Percentiles rank a stretch among this genome's conserved stretches.
These are phyloP conservation scores for Moelleriella libera DNA, from an alignment of 2,329 filamentous ascomycete genomes.

Conservation along the genomic window DNA sequence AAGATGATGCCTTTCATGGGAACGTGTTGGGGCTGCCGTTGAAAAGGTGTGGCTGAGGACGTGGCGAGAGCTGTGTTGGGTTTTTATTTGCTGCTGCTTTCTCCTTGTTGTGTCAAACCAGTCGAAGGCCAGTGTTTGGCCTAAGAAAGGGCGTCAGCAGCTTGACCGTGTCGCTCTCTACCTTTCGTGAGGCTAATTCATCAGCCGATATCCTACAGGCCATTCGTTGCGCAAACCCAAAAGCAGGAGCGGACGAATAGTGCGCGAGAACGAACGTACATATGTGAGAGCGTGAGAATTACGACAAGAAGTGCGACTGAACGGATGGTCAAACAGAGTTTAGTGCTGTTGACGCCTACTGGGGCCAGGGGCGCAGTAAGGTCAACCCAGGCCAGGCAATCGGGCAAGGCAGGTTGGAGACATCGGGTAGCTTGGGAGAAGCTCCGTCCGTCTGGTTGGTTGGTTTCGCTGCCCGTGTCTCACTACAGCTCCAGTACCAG, in stretches of 20 bases:
- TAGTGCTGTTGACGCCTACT: conserved; percentile 2
- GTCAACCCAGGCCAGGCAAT: no score
- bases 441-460: not conserved
- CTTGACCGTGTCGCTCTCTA: no score
- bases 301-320: not conserved
- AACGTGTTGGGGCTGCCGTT: conserved; percentile 20
- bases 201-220: no score
- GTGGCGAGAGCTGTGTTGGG: conserved; percentile 25
- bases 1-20: conserved; percentile 11
- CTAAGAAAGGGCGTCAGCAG: no score
- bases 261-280: no score
- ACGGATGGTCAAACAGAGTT: not conserved
- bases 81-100: conserved; percentile 8
- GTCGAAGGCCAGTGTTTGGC: no score
- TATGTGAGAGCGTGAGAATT: no score
- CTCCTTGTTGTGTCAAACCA: not conserved
- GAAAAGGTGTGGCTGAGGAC: conserved; percentile 27
- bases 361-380: conserved; percentile 1
- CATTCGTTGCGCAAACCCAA: no score
- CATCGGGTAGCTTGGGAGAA: no score
- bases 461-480: not conserved
- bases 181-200: no score
- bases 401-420: no score
- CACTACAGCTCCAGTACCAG: not conserved
- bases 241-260: no score